Conservation (phyloP, 1,139 yeast species). For the Nematodospora anomalae region DNA sequence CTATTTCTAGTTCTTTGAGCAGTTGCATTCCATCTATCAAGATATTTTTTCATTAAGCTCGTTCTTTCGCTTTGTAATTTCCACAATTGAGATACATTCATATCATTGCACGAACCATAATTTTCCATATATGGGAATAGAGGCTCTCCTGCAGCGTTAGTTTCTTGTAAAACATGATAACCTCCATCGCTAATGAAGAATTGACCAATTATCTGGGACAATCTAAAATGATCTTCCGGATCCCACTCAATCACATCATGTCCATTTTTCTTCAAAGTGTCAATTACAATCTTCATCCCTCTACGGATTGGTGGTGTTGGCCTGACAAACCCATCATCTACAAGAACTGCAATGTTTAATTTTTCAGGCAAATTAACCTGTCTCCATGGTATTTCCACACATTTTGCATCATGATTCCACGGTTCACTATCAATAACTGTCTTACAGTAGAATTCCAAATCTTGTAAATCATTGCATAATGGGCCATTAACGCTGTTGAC, state of each 20-base stretch:
- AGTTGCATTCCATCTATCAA: slow-evolving; percentile 40
- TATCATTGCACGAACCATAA: slow-evolving; percentile 30
- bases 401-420: slow-evolving; percentile 60
- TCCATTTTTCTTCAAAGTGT: slow-evolving; percentile 29
- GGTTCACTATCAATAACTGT: slow-evolving; percentile 61
- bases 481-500: slow-evolving; percentile 65
- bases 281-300: slow-evolving; percentile 29
- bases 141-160: slow-evolving; percentile 48
- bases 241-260: slow-evolving; percentile 43
- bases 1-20: slow-evolving; percentile 33
- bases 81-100: slow-evolving; percentile 45
- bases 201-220: slow-evolving; percentile 36
- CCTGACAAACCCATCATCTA: slow-evolving; percentile 36
- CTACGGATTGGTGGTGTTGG: slow-evolving; percentile 58
- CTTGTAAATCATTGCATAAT: slow-evolving; percentile 57
- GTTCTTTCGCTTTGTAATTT: slow-evolving; percentile 37
- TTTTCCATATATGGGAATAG: slow-evolving; percentile 35
- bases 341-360: slow-evolving; percentile 37
- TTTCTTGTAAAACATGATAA: slow-evolving; percentile 28
- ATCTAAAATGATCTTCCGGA: slow-evolving; percentile 38
- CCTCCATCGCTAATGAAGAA: slow-evolving; percentile 52
- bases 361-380: slow-evolving; percentile 42
- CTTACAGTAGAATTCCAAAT: slow-evolving; percentile 61
- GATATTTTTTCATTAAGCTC: slow-evolving; percentile 30
- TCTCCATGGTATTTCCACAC: slow-evolving; percentile 64